Evolutionary conservation across 192 early-diverging fungal genomes (phyloP), one percentile per base, ranked within the genome.

Genomic region (Mortierella hygrophila): DNA sequence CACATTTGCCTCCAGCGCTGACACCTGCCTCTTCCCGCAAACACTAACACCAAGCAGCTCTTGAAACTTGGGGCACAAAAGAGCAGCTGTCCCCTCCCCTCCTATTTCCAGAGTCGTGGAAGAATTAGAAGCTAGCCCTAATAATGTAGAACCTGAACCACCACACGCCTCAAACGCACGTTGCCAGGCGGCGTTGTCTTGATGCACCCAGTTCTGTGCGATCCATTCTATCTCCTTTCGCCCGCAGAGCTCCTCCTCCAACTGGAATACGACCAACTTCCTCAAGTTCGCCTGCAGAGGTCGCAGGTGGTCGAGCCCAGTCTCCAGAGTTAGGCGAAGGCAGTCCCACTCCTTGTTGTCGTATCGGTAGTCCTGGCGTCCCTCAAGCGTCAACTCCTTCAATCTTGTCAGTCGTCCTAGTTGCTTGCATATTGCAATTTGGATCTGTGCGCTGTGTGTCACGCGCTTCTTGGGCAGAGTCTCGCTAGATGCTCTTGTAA

Each of bases 171-270:
- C 29, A 65, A 65, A 35, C 16, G 54, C 72, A 0, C 41, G 42
- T 4, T 73, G 47, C 79, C 79, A 80, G 42, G 13, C 49, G 2
- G 29, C 13, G 35, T 80, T 80, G 16, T 52, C n/a, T 23, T 80
- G 79, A 54, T 80, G 79, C 26, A 80, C 46, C 72, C 71, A 80
- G 38, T 80, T 40, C 10, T 42, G 71, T 5, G 79, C 79, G 23
- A 80, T 74, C 79, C 79, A 80, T 13, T 80, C 79, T 8, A 74
- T 35, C 54, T 74, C 72, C 3, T 47, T 10, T 38, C n/a, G 23
- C 9, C 35, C 72, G 15, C 52, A 57, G 32, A 80, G 40, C 15
- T 69, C 21, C 47, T 80, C 79, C 0, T 68, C 32, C 57, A 80
- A 29, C 20, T 72, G 57, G 46, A 69, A 74, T 3, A 80, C 20